These are phyloP conservation scores for Prunella vulgaris DNA, from an alignment of 257 asterid species.

Conservation along the genomic window DNA sequence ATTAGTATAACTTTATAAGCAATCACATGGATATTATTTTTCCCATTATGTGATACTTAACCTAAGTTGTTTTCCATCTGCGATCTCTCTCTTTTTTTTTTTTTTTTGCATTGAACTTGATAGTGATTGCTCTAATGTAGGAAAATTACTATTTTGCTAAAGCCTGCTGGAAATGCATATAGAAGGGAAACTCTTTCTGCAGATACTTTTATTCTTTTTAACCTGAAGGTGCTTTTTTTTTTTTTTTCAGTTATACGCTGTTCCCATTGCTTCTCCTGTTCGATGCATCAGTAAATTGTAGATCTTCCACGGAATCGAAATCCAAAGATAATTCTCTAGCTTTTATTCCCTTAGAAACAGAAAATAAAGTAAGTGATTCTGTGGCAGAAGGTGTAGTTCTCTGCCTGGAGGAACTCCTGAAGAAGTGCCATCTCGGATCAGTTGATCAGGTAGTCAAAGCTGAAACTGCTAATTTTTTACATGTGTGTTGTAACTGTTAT, in stretches of 20 bases:
- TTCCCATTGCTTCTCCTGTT: slow-evolving; percentile 82
- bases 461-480: slow-evolving; percentile 2
- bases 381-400: slow-evolving; percentile 69
- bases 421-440: slow-evolving; percentile 66
- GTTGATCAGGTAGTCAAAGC: slow-evolving; percentile 68
- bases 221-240: slow-evolving; percentile 20
- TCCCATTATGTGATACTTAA: not conserved
- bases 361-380: slow-evolving; percentile 53
- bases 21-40: not conserved
- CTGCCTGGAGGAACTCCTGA: slow-evolving; percentile 80
- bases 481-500: not conserved
- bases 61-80: not conserved
- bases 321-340: slow-evolving; percentile 27
- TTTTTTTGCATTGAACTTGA: not conserved
- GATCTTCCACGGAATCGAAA: slow-evolving; percentile 46
- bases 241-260: slow-evolving; percentile 62
- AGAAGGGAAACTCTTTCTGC: not conserved
- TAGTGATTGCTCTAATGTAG: not conserved
- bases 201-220: not conserved
- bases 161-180: slow-evolving; percentile 4
- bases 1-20: not conserved
- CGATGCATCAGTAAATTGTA: slow-evolving; percentile 72
- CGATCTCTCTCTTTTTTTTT: not conserved
- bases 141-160: not conserved
- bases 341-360: slow-evolving; percentile 24